phyloP scores from a whole-genome alignment of 1,284 basidiomycete species.

The Heterobasidion annosum region DNA sequence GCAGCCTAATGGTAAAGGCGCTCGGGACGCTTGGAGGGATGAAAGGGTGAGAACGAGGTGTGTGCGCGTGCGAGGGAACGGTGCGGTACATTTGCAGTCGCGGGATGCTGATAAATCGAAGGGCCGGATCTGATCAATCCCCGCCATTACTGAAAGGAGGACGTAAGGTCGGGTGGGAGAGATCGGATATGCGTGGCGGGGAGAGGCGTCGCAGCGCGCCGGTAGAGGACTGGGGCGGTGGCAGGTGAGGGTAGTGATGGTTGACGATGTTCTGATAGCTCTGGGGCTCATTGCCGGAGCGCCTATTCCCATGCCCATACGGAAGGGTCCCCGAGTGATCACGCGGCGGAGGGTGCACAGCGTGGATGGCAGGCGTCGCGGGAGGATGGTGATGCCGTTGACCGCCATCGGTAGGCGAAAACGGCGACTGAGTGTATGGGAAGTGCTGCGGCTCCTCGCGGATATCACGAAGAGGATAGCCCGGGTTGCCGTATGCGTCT shows the following conservation, averaged over 20 bases:
- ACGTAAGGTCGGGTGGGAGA: constrained; percentile 7
- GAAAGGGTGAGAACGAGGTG: no score
- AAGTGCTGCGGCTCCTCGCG: constrained; percentile 26
- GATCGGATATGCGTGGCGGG: constrained; percentile 30
- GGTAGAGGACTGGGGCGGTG: constrained; percentile 26
- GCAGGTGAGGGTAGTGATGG: constrained; percentile 27
- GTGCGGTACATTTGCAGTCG: neutral
- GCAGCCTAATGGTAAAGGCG: no score
- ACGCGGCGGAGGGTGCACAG: constrained; percentile 12
- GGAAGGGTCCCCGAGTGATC: constrained; percentile 14
- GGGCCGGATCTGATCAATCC: constrained; percentile 9
- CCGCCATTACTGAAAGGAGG: constrained; percentile 7
- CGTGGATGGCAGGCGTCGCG: constrained; percentile 12
- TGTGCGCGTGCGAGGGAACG: no score
- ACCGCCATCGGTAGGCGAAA: constrained; percentile 20
- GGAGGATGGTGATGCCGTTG: constrained; percentile 24
- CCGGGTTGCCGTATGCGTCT: constrained; percentile 25
- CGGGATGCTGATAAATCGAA: neutral
- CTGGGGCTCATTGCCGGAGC: constrained; percentile 42
- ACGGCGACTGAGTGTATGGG: constrained; percentile 34
- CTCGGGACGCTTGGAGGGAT: no score
- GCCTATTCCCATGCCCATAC: constrained; percentile 22
- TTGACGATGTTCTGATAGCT: constrained; percentile 31
- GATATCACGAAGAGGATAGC: constrained; percentile 28
- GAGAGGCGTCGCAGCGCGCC: constrained; percentile 29